A percentile compares a stretch with the other conserved stretches of the same genome.
These are phyloP conservation scores for Zygosaccharomyces sapae DNA, from an alignment of 1,139 yeast species.

Conservation along the genomic window DNA sequence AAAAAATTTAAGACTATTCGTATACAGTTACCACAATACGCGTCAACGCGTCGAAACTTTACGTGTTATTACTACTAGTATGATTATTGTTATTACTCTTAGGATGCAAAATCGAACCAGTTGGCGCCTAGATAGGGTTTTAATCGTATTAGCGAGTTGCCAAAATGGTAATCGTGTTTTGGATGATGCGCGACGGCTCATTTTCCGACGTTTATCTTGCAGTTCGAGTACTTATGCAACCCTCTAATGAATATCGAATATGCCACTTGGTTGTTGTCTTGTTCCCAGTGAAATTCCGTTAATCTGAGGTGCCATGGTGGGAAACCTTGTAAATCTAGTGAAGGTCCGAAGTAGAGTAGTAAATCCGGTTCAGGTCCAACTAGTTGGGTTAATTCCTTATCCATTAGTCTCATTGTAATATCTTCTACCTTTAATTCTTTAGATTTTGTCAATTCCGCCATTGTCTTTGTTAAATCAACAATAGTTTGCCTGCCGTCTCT, in stretches of 20 bases:
- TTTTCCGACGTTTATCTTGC: constrained; percentile 85
- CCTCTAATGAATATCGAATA: constrained; percentile 87
- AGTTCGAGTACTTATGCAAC: constrained; percentile 68
- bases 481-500: constrained; percentile 89
- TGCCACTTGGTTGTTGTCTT: constrained; percentile 71
- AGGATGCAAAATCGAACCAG: neutral
- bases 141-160: constrained; percentile 1
- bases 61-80: neutral
- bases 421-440: constrained; percentile 63
- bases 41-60: constrained; percentile 1
- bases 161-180: constrained; percentile 1
- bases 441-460: constrained; percentile 68
- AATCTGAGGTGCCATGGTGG: constrained; percentile 98
- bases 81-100: too few relatives aligned
- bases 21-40: constrained; percentile 1
- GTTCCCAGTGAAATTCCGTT: constrained; percentile 86
- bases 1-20: constrained; percentile 1
- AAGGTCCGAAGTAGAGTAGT: constrained; percentile 78
- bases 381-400: constrained; percentile 66
- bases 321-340: constrained; percentile 81
- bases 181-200: constrained; percentile 24
- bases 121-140: neutral
- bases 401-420: constrained; percentile 68
- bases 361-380: constrained; percentile 92
- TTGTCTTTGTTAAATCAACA: constrained; percentile 80